Evolutionary conservation across 768 basidiomycete genomes (phyloP), one percentile per base, ranked within the genome.

Genomic region (Kwoniella sp.): DNA sequence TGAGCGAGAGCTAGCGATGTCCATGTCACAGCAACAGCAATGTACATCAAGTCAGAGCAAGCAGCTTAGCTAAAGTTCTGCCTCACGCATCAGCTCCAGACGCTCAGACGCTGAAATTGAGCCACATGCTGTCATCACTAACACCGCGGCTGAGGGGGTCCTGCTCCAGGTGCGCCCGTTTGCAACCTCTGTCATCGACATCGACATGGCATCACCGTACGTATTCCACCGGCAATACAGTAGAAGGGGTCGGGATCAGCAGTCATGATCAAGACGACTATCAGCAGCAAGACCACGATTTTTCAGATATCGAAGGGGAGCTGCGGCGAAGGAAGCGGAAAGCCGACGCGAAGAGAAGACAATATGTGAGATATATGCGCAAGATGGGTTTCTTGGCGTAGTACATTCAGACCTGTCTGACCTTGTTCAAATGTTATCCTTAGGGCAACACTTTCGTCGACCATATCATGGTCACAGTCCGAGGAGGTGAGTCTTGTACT

Each of bases 361-460:
- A 82, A 58, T 65, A 73, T 61, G 81, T 81, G 61, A 63, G 48
- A 1, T n/a, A 30, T 20, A 37, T 0, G 7, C 15, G 34, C 9
- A n/a, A n/a, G 11, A 28, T 22, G 50, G 37, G 56, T 20, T 23
- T n/a, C n/a, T n/a, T n/a, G n/a, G n/a, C n/a, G n/a, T n/a, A n/a
- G n/a, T n/a, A n/a, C n/a, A n/a, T n/a, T n/a, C 57, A 52, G 23
- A 34, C 38, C 48, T 30, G 29, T 3, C 23, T 13, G 25, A 29
- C 67, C 48, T 66, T 70, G 51, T 63, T 65, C 58, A n/a, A 2
- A 17, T 45, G 41, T 45, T 7, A n/a, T 45, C 8, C 4, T 7
- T 68, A 92, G 89, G 90, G 89, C 4, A 87, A 89, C 73, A 83
- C 85, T 0, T 96, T 93, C 73, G 84, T 93, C 2, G 93, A 95